Conservation (phyloP, 805 yeast genomes). For the Huiozyma naganishii region DNA sequence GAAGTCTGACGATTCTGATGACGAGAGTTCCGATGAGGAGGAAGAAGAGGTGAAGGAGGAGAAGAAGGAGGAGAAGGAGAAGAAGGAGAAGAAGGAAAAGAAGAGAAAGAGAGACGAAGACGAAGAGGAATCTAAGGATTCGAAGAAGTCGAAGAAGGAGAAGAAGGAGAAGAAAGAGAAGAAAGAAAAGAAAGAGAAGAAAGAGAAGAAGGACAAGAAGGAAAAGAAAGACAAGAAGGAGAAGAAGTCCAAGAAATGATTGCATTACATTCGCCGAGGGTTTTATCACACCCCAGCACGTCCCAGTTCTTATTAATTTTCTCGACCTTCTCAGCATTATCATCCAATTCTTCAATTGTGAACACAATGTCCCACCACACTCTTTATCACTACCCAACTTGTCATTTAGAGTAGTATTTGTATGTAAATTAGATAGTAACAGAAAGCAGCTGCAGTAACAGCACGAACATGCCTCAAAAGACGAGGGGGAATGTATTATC, state of each 20-base stretch:
- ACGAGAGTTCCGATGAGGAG: conserved; percentile 31
- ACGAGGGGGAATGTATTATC: too few relatives aligned
- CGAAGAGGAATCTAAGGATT: conserved; percentile 28
- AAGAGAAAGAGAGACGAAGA: conserved; percentile 24
- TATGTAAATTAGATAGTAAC: too few relatives aligned
- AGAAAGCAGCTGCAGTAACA: too few relatives aligned
- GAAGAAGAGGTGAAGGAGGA: conserved; percentile 29
- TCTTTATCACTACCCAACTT: too few relatives aligned
- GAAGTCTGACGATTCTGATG: conserved; percentile 26
- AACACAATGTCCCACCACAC: too few relatives aligned
- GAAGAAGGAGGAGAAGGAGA: conserved; percentile 28
- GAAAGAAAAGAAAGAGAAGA: conserved; percentile 25
- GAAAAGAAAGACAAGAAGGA: conserved; percentile 17
- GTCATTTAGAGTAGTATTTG: too few relatives aligned
- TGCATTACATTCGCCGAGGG: too few relatives aligned
- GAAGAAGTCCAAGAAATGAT: neutral
- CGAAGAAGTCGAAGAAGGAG: conserved; percentile 27
- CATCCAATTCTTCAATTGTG: too few relatives aligned
- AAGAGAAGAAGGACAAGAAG: conserved; percentile 26
- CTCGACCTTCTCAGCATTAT: too few relatives aligned
- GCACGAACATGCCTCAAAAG: too few relatives aligned
- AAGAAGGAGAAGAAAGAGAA: conserved; percentile 20
- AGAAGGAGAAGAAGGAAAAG: conserved; percentile 28
- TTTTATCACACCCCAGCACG: too few relatives aligned
- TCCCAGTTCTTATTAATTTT: too few relatives aligned